Evolutionary conservation across 208 protist species (phyloP), one percentile per base, ranked within the genome.

Genomic region (Crithidia sp.): DNA sequence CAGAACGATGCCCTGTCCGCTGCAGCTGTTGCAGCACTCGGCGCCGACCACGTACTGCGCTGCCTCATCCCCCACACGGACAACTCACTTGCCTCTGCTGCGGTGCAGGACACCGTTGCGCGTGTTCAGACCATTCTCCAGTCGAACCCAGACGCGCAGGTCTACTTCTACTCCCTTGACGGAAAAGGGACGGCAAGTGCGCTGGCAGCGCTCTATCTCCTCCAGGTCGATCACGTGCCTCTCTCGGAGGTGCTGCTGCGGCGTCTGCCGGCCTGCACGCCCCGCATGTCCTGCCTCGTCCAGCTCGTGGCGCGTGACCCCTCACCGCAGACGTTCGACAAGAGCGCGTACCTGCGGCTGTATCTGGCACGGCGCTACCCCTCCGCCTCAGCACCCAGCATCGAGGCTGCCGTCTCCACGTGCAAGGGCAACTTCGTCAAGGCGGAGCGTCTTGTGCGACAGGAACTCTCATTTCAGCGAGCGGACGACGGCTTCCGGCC

Each of bases 351-450:
- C 58, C 74, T 74, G 41, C 61, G 53, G 0, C 17, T 52, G 9
- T 82, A 82, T 59, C 76, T 82, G n/a, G 59, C 73, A 0, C 57
- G 77, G 3, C 73, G 77, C 19, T 77, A 86, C 52, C 76, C 71
- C 5, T 37, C 67, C 40, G 56, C 68, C 13, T 49, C 52, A 2
- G 47, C 53, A 2, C 7, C 45, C 4, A 71, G 58, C 37, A 62
- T 85, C 57, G 57, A 76, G 57, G 74, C 72, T 2, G 81, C 81
- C 13, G 54, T 85, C 43, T 69, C 56, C 19, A 79, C 71, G 49
- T 71, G 71, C 57, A 50, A 52, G 8, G 63, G 69, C 28, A 74
- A 81, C 57, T 76, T 70, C 57, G 36, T 16, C 3, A 73, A 67
- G 19, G 58, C 71, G 17, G 75, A 85, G 44, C 67, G 62, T 5